These are phyloP conservation scores for Oenanthe javanica DNA, from an alignment of 140 eudicot genomes.

Conservation along the genomic window DNA sequence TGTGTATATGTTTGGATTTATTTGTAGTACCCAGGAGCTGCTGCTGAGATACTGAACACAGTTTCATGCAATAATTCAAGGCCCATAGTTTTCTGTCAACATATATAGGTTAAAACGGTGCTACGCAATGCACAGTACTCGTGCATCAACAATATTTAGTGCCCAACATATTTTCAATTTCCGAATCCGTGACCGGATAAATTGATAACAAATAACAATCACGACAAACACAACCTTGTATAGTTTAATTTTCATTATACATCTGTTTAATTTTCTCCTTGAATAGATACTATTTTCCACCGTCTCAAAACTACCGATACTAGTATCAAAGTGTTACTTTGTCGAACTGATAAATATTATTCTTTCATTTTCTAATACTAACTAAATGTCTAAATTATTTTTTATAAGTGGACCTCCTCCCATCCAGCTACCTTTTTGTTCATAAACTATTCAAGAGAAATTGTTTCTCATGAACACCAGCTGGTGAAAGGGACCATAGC, in stretches of 20 bases:
- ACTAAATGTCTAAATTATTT: neutral
- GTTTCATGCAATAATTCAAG: constrained; percentile 2
- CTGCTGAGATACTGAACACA: neutral
- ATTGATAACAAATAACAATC: neutral
- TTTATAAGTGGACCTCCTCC: neutral
- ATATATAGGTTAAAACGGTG: neutral
- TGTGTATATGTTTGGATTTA: neutral
- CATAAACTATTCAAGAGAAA: neutral
- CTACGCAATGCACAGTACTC: neutral
- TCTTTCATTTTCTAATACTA: neutral
- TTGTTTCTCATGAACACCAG: constrained; percentile 4
- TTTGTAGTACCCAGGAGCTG: neutral
- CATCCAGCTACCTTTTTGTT: constrained; percentile 3
- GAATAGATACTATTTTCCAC: neutral
- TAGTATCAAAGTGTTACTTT: neutral
- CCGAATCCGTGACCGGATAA: neutral
- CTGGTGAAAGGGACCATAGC: constrained; percentile 1
- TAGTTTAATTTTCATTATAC: too few relatives aligned
- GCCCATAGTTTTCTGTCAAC: neutral
- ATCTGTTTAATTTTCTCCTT: too few relatives aligned
- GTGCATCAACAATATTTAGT: neutral
- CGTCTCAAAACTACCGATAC: neutral
- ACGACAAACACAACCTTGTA: neutral
- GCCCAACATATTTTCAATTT: neutral
- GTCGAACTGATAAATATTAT: too few relatives aligned